Base-by-base conservation (phyloP, 176 grass and related monocot genomes). In the Carex myosuroides region DNA sequence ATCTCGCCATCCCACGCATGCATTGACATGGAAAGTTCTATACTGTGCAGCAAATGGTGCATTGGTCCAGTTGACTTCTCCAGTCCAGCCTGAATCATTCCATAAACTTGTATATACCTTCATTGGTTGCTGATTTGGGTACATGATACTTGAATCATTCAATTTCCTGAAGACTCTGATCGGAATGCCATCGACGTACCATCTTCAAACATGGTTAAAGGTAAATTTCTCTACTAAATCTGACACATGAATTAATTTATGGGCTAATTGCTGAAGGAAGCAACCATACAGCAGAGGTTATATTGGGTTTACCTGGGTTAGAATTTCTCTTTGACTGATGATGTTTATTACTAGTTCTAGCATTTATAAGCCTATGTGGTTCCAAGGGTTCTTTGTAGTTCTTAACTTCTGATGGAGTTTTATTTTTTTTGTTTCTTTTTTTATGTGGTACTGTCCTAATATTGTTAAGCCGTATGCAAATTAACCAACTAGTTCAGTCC, bases 161-260 rank as follows among this genome's bases (percentile, higher is more conserved):
- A 46, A 48, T 20, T 87, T 87, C 37, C 81, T 83, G 56, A 83
- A 87, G 58, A 87, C 85, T 32, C 85, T 82, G 39, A 87, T 83
- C 1, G 79, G 85, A 5, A 52, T 64, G 33, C 66, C 79, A 53
- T 87, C 79, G 6, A 87, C 26, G 2, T 75, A 87, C 78, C 78
- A 87, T 58, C 85, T 87, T 72, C 65, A 75, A 73, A 81, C 24
- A 72, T 55, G 32, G 29, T 57, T 64, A 81, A 71, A 75, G 12
- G 10, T 16, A 71, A 18, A 18, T 44, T 5, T 67, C 29, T 3
- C 55, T 74, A 70, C 44, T 13, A 26, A 26, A 75, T 53, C 41
- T 20, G 18, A 42, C 17, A 42, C 8, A 39, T 70, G 17, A 42
- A 20, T 42, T 70, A 42, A 20, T 42, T 70, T 0, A 37, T 20